phyloP scores from a whole-genome alignment of 495 filamentous ascomycete species.

The Astrothelium subdiscretum region DNA sequence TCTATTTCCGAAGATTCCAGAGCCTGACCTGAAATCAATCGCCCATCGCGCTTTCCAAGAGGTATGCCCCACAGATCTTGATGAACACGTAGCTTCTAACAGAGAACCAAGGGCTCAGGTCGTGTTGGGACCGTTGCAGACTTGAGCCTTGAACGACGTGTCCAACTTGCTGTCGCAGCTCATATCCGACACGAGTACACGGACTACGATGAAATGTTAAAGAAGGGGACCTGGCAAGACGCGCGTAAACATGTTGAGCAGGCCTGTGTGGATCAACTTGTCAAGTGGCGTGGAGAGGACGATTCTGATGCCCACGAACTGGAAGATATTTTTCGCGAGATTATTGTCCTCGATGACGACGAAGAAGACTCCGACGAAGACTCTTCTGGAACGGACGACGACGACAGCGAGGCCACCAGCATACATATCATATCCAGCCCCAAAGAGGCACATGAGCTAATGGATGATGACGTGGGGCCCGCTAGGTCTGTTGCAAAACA shows the following conservation, averaged over 20 bases:
- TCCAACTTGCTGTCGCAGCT: conserved; percentile 72
- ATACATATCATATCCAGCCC: not conserved
- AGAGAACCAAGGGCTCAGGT: conserved; percentile 32
- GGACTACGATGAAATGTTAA: conserved; percentile 69
- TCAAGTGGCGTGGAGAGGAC: conserved; percentile 82
- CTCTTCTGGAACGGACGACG: not conserved
- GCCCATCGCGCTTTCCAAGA: conserved; percentile 75
- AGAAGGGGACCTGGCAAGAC: conserved; percentile 49
- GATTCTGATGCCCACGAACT: conserved; percentile 63
- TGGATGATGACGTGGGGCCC: not conserved
- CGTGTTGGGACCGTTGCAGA: conserved; percentile 60
- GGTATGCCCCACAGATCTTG: conserved; percentile 33
- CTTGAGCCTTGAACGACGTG: conserved; percentile 58
- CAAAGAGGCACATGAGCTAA: not conserved
- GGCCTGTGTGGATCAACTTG: conserved; percentile 56
- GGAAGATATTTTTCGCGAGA: conserved; percentile 69
- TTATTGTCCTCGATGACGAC: conserved; percentile 72
- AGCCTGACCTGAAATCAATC: conserved; percentile 63
- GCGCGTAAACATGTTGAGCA: conserved; percentile 61
- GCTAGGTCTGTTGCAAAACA: not conserved
- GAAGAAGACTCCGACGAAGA: conserved; percentile 47
- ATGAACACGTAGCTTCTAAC: conserved; percentile 3
- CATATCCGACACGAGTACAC: conserved; percentile 83
- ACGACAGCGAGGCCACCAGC: not conserved
- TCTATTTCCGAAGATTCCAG: conserved; percentile 76